These are phyloP conservation scores for Penicillium sclerotigenum DNA, from an alignment of 2,329 filamentous ascomycete species.

Conservation along the genomic window DNA sequence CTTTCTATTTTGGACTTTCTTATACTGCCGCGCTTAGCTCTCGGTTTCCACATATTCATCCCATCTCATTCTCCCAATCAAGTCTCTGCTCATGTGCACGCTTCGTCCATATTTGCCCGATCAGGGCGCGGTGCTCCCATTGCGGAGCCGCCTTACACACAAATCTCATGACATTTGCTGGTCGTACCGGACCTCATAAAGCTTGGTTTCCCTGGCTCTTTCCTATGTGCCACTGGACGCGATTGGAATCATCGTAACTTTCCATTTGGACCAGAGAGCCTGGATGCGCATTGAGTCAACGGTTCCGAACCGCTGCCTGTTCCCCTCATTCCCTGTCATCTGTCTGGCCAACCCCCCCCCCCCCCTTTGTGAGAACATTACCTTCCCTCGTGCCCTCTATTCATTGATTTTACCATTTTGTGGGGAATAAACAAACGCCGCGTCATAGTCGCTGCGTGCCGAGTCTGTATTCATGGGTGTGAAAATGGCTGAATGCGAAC, in stretches of 20 bases:
- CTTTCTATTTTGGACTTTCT: conserved; percentile 10
- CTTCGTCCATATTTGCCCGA: conserved; percentile 6
- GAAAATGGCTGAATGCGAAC: conserved; percentile 29
- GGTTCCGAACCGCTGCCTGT: conserved; percentile 1
- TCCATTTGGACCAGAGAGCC: conserved; percentile 8
- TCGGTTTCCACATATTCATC: conserved; percentile 1
- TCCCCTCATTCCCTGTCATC: conserved; percentile 1
- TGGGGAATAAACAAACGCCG: conserved; percentile 3
- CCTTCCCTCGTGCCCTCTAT: conserved; percentile 5
- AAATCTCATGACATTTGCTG: conserved; percentile 17
- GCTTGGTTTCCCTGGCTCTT: conserved; percentile 3
- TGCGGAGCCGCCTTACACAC: conserved; percentile 21
- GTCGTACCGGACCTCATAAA: conserved; percentile 11
- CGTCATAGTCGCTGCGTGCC: not conserved
- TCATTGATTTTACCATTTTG: not conserved
- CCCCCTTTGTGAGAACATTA: conserved; percentile 13
- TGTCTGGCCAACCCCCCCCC: not conserved
- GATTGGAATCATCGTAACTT: conserved; percentile 19
- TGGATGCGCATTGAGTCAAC: not conserved
- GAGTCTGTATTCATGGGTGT: conserved; percentile 17
- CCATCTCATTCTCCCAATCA: conserved; percentile 17
- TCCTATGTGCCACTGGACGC: conserved; percentile 15
- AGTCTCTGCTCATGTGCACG: conserved; percentile 6
- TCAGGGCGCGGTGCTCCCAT: conserved; percentile 10
- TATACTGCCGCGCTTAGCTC: conserved; percentile 25